Conservation (phyloP, 305 asterid genomes). For the Withania somnifera region DNA sequence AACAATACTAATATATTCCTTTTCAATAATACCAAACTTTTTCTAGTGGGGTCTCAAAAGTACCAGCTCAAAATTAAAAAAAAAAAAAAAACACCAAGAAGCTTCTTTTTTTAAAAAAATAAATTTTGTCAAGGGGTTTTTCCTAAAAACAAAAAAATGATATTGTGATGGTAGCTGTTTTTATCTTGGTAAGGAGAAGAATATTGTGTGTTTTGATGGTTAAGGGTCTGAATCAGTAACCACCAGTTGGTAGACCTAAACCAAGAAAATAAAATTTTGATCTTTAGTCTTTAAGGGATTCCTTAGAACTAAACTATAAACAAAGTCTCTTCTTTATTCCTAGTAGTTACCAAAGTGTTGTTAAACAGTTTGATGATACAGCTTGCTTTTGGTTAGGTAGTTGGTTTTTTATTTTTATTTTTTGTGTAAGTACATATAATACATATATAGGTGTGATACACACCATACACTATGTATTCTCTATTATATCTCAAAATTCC, state of each 20-base stretch:
- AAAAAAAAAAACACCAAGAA: conserved; percentile 15
- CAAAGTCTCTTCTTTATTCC: not conserved
- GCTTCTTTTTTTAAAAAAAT: not conserved
- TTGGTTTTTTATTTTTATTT: not conserved
- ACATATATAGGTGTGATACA: not conserved
- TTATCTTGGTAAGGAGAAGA: conserved; percentile 8
- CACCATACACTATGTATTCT: not conserved
- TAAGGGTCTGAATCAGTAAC: conserved; percentile 42
- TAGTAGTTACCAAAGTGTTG: conserved; percentile 10
- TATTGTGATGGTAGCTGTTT: conserved; percentile 20
- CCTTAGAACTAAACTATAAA: not conserved
- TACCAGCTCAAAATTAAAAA: conserved; percentile 13
- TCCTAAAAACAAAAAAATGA: conserved; percentile 5
- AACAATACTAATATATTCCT: conserved; percentile 16
- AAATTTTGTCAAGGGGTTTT: not conserved
- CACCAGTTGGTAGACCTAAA: conserved; percentile 82
- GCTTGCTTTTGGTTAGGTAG: conserved; percentile 4
- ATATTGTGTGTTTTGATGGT: conserved; percentile 21
- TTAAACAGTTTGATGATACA: conserved; percentile 14
- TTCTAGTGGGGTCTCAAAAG: conserved; percentile 54
- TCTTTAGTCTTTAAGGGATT: not conserved
- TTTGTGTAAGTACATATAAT: not conserved
- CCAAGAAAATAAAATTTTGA: conserved; percentile 17
- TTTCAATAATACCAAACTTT: conserved; percentile 37
- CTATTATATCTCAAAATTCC: not conserved